phyloP scores from a whole-genome alignment of 73 alveolate species.

The Paramecium tetraurelia region DNA sequence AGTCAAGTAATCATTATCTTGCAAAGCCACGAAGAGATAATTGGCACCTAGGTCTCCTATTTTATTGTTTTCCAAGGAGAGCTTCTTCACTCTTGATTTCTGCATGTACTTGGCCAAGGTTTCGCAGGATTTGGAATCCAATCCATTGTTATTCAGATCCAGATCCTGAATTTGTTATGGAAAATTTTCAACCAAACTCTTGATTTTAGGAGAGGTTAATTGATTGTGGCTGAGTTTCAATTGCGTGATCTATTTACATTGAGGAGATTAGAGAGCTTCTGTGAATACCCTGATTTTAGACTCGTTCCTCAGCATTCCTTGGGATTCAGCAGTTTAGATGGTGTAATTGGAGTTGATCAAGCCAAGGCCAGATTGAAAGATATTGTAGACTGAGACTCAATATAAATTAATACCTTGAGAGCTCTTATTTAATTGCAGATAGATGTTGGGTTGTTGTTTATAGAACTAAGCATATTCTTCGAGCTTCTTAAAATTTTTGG shows the following conservation, averaged over 20 bases:
- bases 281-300: not conserved
- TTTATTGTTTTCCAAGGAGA: not conserved
- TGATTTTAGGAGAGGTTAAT: not conserved
- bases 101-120: constrained; percentile 9
- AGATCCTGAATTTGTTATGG: not conserved
- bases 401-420: not conserved
- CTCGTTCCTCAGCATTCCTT: constrained; percentile 10
- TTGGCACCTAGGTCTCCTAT: constrained; percentile 32
- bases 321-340: not conserved
- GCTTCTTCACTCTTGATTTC: not conserved
- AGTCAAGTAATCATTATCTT: constrained; percentile 20
- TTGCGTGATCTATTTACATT: not conserved
- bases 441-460: not conserved
- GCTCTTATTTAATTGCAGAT: not conserved
- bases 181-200: not conserved
- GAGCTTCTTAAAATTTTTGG: not conserved
- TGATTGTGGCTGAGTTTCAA: not conserved
- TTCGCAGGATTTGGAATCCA: constrained; percentile 13
- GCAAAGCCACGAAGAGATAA: not conserved
- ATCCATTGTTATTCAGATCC: not conserved
- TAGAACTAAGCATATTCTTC: constrained; percentile 14
- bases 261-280: constrained; percentile 13
- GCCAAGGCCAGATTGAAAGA: constrained; percentile 33
- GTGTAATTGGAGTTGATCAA: not conserved
- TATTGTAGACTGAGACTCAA: not conserved